phyloP scores from a whole-genome alignment of 441 rosid genomes.

The Omphalea diandra region DNA sequence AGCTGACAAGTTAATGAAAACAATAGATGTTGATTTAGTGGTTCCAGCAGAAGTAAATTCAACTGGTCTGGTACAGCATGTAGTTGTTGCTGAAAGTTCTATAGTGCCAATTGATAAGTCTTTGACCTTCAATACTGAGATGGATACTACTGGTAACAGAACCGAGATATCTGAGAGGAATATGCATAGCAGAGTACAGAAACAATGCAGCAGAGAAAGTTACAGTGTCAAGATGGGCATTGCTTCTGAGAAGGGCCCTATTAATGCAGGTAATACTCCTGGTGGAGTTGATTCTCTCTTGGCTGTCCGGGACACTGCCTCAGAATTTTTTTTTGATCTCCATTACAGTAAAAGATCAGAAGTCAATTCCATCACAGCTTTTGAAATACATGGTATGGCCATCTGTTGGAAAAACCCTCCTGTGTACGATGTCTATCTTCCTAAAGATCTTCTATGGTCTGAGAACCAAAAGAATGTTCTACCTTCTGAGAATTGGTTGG shows the following conservation, averaged over 20 bases:
- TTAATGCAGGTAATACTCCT: slow-evolving; percentile 52
- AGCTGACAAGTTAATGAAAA: slow-evolving; percentile 34
- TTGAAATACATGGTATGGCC: slow-evolving; percentile 90
- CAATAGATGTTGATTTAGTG: slow-evolving; percentile 36
- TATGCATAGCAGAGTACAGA: slow-evolving; percentile 29
- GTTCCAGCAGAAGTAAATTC: slow-evolving; percentile 38
- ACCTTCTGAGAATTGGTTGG: slow-evolving; percentile 42
- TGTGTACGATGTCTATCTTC: slow-evolving; percentile 78
- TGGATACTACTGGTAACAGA: slow-evolving; percentile 28
- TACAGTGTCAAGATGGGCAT: slow-evolving; percentile 36
- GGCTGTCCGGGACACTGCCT: slow-evolving; percentile 67
- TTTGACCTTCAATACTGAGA: slow-evolving; percentile 25
- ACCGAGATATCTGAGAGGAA: slow-evolving; percentile 22
- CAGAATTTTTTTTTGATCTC: slow-evolving; percentile 81
- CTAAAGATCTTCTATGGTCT: slow-evolving; percentile 63
- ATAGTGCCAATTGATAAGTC: slow-evolving; percentile 29
- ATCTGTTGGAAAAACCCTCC: slow-evolving; percentile 91
- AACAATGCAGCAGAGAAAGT: slow-evolving; percentile 24
- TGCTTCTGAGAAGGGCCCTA: slow-evolving; percentile 68
- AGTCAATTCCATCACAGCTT: slow-evolving; percentile 43
- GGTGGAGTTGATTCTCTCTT: slow-evolving; percentile 94
- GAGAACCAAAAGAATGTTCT: slow-evolving; percentile 40
- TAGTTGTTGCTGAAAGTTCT: slow-evolving; percentile 33
- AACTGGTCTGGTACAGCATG: slow-evolving; percentile 21
- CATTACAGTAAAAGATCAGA: slow-evolving; percentile 67